Conservation (phyloP, 1,284 basidiomycete species). For the Hymenochaete sp. region DNA sequence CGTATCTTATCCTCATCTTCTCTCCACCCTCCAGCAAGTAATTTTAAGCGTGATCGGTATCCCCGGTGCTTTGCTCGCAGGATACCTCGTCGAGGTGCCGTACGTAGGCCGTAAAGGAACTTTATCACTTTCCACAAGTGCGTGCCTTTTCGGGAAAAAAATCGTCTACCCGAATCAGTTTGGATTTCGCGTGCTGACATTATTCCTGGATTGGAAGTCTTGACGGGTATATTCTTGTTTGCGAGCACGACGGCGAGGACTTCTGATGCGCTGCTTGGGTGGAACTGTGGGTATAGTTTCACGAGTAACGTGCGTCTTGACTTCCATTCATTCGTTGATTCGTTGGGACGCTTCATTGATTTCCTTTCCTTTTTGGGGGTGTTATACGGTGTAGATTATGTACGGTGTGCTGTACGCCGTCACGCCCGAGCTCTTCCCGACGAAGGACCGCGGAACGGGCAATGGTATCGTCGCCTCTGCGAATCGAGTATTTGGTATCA, state of each 20-base stretch:
- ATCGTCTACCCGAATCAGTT: too few relatives aligned
- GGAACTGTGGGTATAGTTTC: constrained; percentile 59
- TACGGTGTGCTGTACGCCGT: constrained; percentile 69
- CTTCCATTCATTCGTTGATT: constrained; percentile 18
- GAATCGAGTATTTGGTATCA: constrained; percentile 53
- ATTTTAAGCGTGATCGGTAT: constrained; percentile 62
- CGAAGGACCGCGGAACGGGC: constrained; percentile 60
- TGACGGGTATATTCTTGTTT: constrained; percentile 67
- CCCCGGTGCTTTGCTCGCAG: constrained; percentile 55
- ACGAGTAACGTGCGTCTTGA: constrained; percentile 42
- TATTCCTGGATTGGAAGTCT: constrained; percentile 33
- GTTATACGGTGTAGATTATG: constrained; percentile 42
- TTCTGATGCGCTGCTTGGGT: constrained; percentile 57
- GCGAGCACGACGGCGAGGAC: constrained; percentile 61
- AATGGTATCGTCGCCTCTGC: constrained; percentile 50
- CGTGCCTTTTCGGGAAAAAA: constrained; percentile 19
- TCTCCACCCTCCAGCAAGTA: constrained; percentile 37
- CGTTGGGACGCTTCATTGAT: background rate
- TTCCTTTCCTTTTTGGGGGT: too few relatives aligned
- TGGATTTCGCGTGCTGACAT: constrained; percentile 11
- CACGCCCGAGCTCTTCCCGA: constrained; percentile 66
- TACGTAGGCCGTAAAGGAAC: constrained; percentile 54
- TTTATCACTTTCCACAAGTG: constrained; percentile 49
- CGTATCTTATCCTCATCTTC: constrained; percentile 5
- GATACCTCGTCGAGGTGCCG: constrained; percentile 52